phyloP scores from a whole-genome alignment of 2,329 filamentous ascomycete genomes.

The Alternaria infectoria region DNA sequence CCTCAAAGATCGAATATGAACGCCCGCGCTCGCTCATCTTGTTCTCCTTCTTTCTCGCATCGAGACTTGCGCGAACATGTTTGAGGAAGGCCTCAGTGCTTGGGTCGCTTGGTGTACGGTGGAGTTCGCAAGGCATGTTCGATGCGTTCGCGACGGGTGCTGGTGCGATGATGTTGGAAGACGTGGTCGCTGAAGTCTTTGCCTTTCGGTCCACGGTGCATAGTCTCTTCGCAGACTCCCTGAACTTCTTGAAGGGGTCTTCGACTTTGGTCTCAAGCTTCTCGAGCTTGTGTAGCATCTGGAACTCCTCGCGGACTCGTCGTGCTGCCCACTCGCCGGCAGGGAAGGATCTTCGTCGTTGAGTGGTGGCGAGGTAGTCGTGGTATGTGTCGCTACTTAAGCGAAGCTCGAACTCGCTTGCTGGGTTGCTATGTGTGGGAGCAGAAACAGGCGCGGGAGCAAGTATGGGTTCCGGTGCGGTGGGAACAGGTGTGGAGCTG shows the following conservation, averaged over 20 bases:
- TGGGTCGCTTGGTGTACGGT: slow-evolving; percentile 7
- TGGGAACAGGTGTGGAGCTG: not conserved
- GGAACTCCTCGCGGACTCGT: slow-evolving; percentile 1
- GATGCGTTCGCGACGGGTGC: not conserved
- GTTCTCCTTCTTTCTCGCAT: slow-evolving; percentile 9
- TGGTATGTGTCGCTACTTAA: slow-evolving; percentile 6
- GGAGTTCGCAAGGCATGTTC: not conserved
- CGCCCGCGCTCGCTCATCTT: slow-evolving; percentile 3
- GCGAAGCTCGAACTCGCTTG: slow-evolving; percentile 6
- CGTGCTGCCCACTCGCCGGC: not conserved
- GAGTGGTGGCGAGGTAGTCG: slow-evolving; percentile 12
- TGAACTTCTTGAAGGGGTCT: not conserved
- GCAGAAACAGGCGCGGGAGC: not conserved
- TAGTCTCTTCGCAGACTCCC: not conserved
- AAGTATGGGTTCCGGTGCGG: not conserved
- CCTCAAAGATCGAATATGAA: slow-evolving; percentile 13
- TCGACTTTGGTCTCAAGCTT: not conserved
- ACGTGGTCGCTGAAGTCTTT: not conserved
- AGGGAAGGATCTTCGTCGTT: slow-evolving; percentile 17
- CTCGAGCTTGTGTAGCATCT: slow-evolving; percentile 7
- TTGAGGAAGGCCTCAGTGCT: slow-evolving; percentile 15
- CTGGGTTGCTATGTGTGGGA: not conserved
- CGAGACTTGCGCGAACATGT: slow-evolving; percentile 20
- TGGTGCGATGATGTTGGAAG: not conserved
- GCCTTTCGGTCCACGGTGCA: slow-evolving; percentile 4